Base-by-base conservation (phyloP, 495 filamentous ascomycete species). In the Neurospora sp. region DNA sequence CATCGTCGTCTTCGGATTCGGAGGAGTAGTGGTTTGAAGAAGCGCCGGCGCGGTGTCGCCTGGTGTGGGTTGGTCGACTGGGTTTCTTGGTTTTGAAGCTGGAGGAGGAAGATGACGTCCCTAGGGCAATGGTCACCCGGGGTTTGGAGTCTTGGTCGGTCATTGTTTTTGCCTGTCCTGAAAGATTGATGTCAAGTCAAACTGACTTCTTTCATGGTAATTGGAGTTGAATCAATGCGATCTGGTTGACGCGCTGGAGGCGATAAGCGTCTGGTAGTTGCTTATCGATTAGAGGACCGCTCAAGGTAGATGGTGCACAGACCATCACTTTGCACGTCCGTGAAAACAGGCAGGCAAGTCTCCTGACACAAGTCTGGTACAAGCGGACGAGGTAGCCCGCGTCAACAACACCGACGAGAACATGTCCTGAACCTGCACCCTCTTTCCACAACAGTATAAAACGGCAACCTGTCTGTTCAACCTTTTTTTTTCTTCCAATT, bases 1-100 rank as follows among this genome's bases (percentile, higher is more conserved):
- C 53, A 9, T 65, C 14, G 71, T 76, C 78, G 27, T 79, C 68
- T 69, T 73, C 8, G 40, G 75, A 72, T 31, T 73, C 69, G n/a
- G 72, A 65, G 9, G 41, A 59, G 10, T 72, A 71, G 14, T 61
- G 45, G 45, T 53, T 53, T 12, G 45, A 59, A 35, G 53, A 65
- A 3, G 53, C 53, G 53, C 53, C 53, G 53, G 53, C 53, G 53
- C 31, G 53, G 27, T 65, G 53, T 18, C 53, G 53, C 27, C 53
- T 65, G 53, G 53, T 65, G 22, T 65, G 53, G 4, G 27, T 65
- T 65, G 53, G 53, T 65, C 53, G 53, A 65, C 53, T 65, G 27
- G 53, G 53, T 65, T 65, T 65, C 53, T 65, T 65, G 53, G 53
- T 65, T 65, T 65, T 65, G 27, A 65, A 65, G 27, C 27, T 65